Evolutionary conservation across 768 basidiomycete genomes (phyloP).

Genomic region (Suillus spraguei): DNA sequence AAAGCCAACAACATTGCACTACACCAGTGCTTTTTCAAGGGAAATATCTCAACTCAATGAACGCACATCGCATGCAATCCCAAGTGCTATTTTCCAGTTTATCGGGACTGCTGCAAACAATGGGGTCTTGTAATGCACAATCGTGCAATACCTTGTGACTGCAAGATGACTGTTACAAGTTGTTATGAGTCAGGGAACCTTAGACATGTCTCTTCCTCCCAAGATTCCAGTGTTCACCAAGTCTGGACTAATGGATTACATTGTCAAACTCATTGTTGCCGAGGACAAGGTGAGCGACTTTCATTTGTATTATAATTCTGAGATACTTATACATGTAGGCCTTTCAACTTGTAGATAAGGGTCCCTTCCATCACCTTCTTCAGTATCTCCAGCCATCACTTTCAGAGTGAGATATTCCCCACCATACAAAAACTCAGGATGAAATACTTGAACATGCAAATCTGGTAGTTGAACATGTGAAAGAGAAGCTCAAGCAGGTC

Average conservation of each 20-base stretch:
- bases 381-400: too few species aligned
- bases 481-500: too few species aligned
- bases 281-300: not conserved
- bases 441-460: too few species aligned
- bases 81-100: not conserved
- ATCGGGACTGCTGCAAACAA: not conserved
- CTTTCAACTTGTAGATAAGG: conserved; percentile 4
- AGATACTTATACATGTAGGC: not conserved
- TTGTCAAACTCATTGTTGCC: not conserved
- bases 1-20: not conserved
- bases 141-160: not conserved
- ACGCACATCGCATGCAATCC: not conserved
- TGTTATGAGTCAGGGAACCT: too few species aligned
- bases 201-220: not conserved
- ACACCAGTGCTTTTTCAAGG: not conserved
- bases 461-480: too few species aligned
- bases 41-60: not conserved
- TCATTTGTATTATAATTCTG: not conserved
- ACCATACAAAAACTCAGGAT: too few species aligned
- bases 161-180: too few species aligned
- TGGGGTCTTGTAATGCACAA: not conserved
- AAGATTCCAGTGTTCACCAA: not conserved
- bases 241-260: not conserved
- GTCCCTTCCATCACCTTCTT: not conserved
- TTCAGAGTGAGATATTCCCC: too few species aligned